Base-by-base conservation (phyloP, 768 basidiomycete genomes). In the Mycena olivaceomarginata region DNA sequence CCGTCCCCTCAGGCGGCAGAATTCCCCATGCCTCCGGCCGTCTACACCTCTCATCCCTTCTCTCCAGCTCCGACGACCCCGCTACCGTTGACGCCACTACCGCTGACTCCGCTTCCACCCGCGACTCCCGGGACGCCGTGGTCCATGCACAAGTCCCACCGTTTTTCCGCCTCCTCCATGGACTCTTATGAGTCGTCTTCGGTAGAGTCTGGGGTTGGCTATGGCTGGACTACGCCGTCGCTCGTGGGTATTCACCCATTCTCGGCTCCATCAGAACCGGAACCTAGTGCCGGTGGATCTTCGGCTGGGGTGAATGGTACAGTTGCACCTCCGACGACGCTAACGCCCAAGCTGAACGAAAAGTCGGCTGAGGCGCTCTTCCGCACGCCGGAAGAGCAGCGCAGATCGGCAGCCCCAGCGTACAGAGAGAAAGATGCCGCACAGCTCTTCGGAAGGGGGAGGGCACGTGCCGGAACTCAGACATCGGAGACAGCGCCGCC, bases 171-270 rank as follows among this genome's bases (percentile, higher is more conserved):
- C 10, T 46, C 69, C 15, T 76, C 75, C 22, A 40, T 10, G 46
- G 63, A 71, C n/a, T 76, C 75, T 4, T 62, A 76, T 51, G 57
- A 15, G 1, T 67, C 65, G 37, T 25, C 37, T 5, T 11, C 74
- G 20, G 39, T 45, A 2, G 74, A 63, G 25, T 72, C 66, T 3
- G 66, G 65, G 2, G 40, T 13, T 0, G 75, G 75, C 1, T 76
- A 76, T 13, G 75, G 75, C 40, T 76, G 75, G 75, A 72, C 75
- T 6, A 62, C 48, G 43, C 75, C 66, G 1, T 67, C 75, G 8
- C 75, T 76, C 22, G 75, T 72, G 3, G 75, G 75, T 1, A 76
- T 76, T 31, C 75, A 76, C 40, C 75, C 75, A 2, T 76, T 76
- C 46, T 76, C 75, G 4, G 75, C 75, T n/a, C 62, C 45, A 18